Conservation (phyloP, 495 filamentous ascomycete genomes). For the Articulospora tetracladia region DNA sequence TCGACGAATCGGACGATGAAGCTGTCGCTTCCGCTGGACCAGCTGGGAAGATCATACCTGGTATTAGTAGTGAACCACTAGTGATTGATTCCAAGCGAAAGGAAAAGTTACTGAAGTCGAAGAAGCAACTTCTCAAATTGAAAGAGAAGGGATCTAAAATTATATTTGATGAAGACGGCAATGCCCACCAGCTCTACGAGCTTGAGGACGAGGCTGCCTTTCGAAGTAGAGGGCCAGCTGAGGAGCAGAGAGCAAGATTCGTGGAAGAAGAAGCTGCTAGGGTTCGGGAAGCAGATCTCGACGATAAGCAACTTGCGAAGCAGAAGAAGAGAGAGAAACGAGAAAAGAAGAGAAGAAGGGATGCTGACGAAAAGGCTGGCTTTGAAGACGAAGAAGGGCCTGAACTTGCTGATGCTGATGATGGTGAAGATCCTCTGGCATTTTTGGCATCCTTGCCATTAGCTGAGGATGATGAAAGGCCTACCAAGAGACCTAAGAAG, state of each 20-base stretch:
- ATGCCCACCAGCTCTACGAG: slow-evolving; percentile 78
- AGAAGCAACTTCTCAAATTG: slow-evolving; percentile 87
- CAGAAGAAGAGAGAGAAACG: slow-evolving; percentile 81
- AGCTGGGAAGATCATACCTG: slow-evolving; percentile 44
- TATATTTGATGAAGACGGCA: slow-evolving; percentile 89
- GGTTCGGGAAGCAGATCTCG: slow-evolving; percentile 72
- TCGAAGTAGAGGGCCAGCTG: slow-evolving; percentile 64
- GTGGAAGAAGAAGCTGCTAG: slow-evolving; percentile 66
- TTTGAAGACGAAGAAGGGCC: slow-evolving; percentile 38
- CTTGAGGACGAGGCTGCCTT: slow-evolving; percentile 81
- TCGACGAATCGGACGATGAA: slow-evolving; percentile 40
- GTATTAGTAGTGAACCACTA: slow-evolving; percentile 58
- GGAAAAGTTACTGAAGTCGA: slow-evolving; percentile 88
- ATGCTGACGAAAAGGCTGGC: slow-evolving; percentile 44
- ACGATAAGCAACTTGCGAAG: slow-evolving; percentile 76
- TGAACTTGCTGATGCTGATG: slow-evolving; percentile 33
- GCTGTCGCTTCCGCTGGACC: slow-evolving; percentile 24
- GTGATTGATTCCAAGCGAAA: slow-evolving; percentile 88
- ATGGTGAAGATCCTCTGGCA: slow-evolving; percentile 44
- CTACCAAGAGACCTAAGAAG: slow-evolving; percentile 44
- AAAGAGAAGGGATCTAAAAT: slow-evolving; percentile 81
- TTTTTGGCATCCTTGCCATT: slow-evolving; percentile 46
- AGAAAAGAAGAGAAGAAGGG: slow-evolving; percentile 77
- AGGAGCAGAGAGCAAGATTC: slow-evolving; percentile 71
- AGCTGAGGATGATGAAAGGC: slow-evolving; percentile 33